Evolutionary conservation across 176 grass and related monocot genomes (phyloP), one percentile per base, ranked within the genome.

Genomic region (Oryza coarctata): DNA sequence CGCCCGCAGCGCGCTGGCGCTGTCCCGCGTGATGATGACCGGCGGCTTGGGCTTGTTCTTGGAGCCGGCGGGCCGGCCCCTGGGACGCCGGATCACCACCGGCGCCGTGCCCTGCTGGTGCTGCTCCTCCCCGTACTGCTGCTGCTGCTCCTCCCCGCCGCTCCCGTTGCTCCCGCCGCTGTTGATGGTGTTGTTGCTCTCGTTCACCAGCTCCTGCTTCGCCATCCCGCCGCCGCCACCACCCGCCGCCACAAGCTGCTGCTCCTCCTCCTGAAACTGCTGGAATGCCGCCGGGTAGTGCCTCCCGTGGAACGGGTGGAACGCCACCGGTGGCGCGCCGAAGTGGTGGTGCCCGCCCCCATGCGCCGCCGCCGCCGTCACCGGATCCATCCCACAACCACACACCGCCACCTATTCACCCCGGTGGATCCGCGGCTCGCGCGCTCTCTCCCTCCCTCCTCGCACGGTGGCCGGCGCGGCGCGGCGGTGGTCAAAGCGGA

Each of bases 21-120:
- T 98, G 91, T 98, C 96, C 32, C 91, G 58, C 22, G 96, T 98
- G 80, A 98, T 93, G 90, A 98, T 98, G 71, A 98, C 78, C 4
- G 96, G 96, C 31, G 93, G 96, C 89, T 98, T 98, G 0, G 93
- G 90, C 86, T 90, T 98, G 93, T 98, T 98, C 89, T 98, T 98
- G 49, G 96, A 98, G 30, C 96, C 96, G 0, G 96, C 86, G 2
- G 96, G 96, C 0, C 96, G 84, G 2, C 96, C 96, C 1, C 96
- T 80, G 4, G 96, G 93, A 13, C 96, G 84, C 9, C 96, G 88
- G 77, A 86, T 39, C 74, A 89, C 82, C 52, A 75, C 3, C 8
- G 82, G 3, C 4, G 36, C 61, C 11, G 55, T 70, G 9, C 38
- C 38, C 10, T 39, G 38, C n/a, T 70, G 80, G 22, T 70, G 86